Evolutionary conservation across 148 eudicot genomes (phyloP), one percentile per base, ranked within the genome.

Genomic region (Nyssa sinensis): DNA sequence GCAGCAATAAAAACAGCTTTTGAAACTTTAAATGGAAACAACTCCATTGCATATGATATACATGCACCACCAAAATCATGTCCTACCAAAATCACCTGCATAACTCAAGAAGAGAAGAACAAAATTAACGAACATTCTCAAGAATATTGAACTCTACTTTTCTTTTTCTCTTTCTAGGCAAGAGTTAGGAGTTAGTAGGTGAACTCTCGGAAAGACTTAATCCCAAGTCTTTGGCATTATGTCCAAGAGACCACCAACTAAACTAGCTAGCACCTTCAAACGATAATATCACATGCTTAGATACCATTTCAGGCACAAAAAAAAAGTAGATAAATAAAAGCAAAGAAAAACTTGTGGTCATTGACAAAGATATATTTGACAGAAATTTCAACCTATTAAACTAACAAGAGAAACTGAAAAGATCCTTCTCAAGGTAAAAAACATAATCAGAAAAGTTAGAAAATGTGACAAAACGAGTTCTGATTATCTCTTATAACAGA

Each of bases 11-110:
- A 94, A 65, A 94, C 76, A 67, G 97, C 96, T 85, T 89, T 94
- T 23, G 96, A 87, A 16, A 94, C 71, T 73, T 83, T 90, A 1
- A 71, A 41, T 2, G 97, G 89, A 78, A 79, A 86, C 70, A 84
- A n/a, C 81, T 94, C 97, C 96, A 94, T 92, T 23, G 94, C 93
- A 84, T 84, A 90, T 69, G 98, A 92, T 81, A 92, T 73, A 78
- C 98, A 94, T 24, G 91, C 87, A 39, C 98, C 98, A 37, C 98
- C 98, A 82, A 92, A 86, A 82, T 92, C 97, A 83, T 94, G 98
- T 32, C 97, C 98, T 21, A 90, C 98, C 89, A 94, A 81, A 74
- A 94, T 90, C 63, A 90, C 98, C 98, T 92, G 86, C 79, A 81
- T 24, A 19, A 62, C 51, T 14, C 16, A 33, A 64, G 79, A 28